Evolutionary conservation across 306 rosid species (phyloP).

Genomic region (Dalbergia cochinchinensis): DNA sequence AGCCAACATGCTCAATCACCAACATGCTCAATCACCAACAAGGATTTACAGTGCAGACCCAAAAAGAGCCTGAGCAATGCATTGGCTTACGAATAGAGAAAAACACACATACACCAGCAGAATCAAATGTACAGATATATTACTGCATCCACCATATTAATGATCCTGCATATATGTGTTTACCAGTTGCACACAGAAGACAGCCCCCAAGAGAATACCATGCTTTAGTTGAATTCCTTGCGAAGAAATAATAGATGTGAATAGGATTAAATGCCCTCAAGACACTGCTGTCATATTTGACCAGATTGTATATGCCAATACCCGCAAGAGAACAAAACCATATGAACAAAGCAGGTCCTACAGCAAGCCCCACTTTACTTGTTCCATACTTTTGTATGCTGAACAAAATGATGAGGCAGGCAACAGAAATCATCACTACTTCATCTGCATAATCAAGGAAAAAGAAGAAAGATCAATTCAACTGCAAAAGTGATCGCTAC

Average conservation of each 20-base stretch:
- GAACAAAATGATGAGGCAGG: conserved; percentile 85
- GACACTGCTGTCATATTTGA: conserved; percentile 80
- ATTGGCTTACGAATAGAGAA: conserved; percentile 22
- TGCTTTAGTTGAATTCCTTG: conserved; percentile 91
- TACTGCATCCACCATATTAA: conserved; percentile 37
- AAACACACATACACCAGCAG: conserved; percentile 7
- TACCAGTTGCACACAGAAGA: conserved; percentile 94
- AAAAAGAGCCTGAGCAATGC: not conserved
- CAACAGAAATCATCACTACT: conserved; percentile 90
- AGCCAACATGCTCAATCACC: not conserved
- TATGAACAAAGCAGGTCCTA: conserved; percentile 94
- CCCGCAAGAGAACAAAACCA: conserved; percentile 93
- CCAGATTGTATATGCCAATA: conserved; percentile 87
- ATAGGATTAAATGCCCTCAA: conserved; percentile 92
- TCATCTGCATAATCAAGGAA: conserved; percentile 69
- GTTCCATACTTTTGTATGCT: conserved; percentile 97
- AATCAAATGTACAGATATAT: conserved; percentile 41
- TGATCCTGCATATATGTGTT: conserved; percentile 38
- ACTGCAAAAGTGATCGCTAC: conserved; percentile 13
- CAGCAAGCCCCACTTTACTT: conserved; percentile 92
- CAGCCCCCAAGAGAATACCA: conserved; percentile 98
- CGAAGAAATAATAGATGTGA: conserved; percentile 83
- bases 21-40: not conserved
- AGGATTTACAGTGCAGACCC: not conserved
- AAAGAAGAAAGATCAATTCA: conserved; percentile 39